Evolutionary conservation across 495 filamentous ascomycete species (phyloP), one percentile per base, ranked within the genome.

Genomic region (Hypoxylon crocopeplum): DNA sequence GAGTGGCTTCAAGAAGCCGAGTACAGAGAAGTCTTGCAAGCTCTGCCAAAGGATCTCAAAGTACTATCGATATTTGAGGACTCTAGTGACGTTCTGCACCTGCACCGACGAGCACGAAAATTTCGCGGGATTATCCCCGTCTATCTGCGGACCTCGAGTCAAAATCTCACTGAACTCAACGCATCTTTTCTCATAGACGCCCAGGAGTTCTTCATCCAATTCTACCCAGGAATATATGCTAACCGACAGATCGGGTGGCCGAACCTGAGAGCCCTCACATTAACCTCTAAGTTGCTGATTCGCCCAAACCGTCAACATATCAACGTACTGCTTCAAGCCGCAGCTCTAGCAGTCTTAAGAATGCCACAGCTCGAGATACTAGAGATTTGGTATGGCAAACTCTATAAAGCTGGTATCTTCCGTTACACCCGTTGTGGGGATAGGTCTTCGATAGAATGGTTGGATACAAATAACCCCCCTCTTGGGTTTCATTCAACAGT

Each of bases 301-400:
- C 6, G 8, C 21, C 6, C 11, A 15, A 10, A 0, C 15, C 5
- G 8, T 19, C n/a, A 17, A 27, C 15, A 34, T 1, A 3, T 36
- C n/a, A 30, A 27, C 20, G n/a, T 16, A 1, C 13, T 57, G 11
- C 45, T 57, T 15, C 1, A 11, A 6, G 5, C n/a, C 13, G 44
- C 36, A 10, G 38, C 30, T 30, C 19, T 13, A 12, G 30, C 46
- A 3, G 46, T 30, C 17, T 15, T 45, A 7, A 17, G 22, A 5
- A 58, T 50, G 53, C 45, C 53, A 0, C 42, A 33, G 27, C 53
- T 57, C 6, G 30, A n/a, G 1, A 41, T 42, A 7, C 22, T 57
- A 19, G 36, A 57, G 20, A 5, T 57, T 1, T 57, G 53, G 53
- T 19, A 13, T 19, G 19, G 44, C 15, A n/a, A 24, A 1, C 7